Conservation (phyloP, 352 stramenopile genomes). For the Pelagophyceae sp. region DNA sequence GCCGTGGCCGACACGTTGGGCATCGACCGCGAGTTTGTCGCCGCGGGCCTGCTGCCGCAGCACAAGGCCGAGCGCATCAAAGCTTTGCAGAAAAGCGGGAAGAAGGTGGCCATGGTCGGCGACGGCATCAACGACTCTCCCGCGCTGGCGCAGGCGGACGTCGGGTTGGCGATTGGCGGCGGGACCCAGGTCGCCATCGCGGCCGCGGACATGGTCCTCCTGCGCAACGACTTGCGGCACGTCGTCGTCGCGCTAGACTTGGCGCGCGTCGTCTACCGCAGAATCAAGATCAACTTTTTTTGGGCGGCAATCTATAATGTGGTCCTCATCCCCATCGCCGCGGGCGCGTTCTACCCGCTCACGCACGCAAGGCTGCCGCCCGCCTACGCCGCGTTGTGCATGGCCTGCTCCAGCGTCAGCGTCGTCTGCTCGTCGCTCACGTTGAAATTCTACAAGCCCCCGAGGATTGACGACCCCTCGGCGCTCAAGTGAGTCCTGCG, state of each 20-base stretch:
- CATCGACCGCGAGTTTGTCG: conserved; percentile 71
- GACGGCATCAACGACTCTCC: conserved; percentile 98
- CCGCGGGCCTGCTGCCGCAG: conserved; percentile 87
- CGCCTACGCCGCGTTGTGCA: conserved; percentile 86
- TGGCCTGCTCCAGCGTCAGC: conserved; percentile 88
- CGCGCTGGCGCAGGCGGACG: conserved; percentile 86
- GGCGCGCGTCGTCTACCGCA: conserved; percentile 83
- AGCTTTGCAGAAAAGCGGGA: conserved; percentile 67
- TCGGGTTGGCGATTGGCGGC: conserved; percentile 86
- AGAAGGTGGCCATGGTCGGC: conserved; percentile 85
- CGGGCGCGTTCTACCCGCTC: conserved; percentile 86
- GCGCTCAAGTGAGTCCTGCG: no score
- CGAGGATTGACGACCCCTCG: background rate
- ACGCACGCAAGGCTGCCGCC: conserved; percentile 81
- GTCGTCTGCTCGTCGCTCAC: conserved; percentile 79
- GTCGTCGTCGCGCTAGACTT: conserved; percentile 94
- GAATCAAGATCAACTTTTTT: conserved; percentile 93
- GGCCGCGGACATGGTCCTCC: conserved; percentile 83
- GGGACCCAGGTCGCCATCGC: conserved; percentile 95
- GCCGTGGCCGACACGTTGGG: conserved; percentile 82
- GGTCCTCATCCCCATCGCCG: conserved; percentile 88
- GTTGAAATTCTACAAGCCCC: conserved; percentile 61
- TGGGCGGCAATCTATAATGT: conserved; percentile 97
- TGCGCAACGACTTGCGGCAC: conserved; percentile 65
- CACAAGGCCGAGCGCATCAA: conserved; percentile 85